Conservation (phyloP, 2,329 filamentous ascomycete species). For the Ceratocystis variospora region DNA sequence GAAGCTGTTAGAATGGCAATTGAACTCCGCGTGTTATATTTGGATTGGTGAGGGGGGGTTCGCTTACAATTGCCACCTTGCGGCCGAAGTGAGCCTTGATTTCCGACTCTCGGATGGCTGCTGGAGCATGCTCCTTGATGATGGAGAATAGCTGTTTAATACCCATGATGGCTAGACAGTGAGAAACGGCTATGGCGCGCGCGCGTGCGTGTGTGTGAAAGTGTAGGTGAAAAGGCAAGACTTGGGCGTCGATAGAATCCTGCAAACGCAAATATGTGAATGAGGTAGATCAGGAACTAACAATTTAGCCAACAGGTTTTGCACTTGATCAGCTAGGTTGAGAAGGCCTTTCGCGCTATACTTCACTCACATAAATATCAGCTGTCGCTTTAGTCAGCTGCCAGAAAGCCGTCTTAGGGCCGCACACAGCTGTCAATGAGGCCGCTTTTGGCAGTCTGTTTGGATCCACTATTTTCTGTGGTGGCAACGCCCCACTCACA, state of each 20-base stretch:
- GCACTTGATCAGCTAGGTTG: no score
- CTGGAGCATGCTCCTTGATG: constrained; percentile 86
- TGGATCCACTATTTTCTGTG: not conserved
- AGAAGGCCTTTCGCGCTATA: no score
- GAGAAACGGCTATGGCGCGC: no score
- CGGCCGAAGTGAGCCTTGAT: constrained; percentile 98
- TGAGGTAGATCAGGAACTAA: not conserved
- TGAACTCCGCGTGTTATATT: no score
- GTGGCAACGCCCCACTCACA: not conserved
- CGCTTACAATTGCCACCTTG: constrained; percentile 86
- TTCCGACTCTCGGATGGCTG: constrained; percentile 87
- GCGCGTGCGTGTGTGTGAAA: not conserved
- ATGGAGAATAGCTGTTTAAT: constrained; percentile 65
- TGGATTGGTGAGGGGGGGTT: not conserved
- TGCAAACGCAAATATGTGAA: not conserved
- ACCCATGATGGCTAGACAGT: constrained; percentile 34
- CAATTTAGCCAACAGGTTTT: no score
- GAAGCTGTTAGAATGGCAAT: not conserved
- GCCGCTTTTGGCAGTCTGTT: not conserved
- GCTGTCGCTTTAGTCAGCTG: not conserved
- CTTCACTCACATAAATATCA: no score
- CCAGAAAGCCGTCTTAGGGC: not conserved
- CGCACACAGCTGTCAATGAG: no score
- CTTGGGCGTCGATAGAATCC: no score
- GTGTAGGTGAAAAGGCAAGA: not conserved